These are phyloP conservation scores for Talaromyces pinophilus DNA, from an alignment of 2,329 filamentous ascomycete genomes.

Conservation along the genomic window DNA sequence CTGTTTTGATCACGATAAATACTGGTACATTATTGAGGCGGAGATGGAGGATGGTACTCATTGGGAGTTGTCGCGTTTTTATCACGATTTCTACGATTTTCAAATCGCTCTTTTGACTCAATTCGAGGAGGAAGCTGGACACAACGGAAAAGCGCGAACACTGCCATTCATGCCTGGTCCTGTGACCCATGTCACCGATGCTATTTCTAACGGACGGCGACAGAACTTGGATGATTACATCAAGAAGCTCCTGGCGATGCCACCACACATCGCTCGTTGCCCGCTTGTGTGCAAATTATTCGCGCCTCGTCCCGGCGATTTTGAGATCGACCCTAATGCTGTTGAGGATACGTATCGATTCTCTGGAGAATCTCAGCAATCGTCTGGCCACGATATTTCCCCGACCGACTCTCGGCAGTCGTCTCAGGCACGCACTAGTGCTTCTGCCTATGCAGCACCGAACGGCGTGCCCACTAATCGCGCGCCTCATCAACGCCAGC, in stretches of 20 bases:
- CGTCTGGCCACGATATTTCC: conserved; percentile 63
- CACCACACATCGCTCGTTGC: conserved; percentile 79
- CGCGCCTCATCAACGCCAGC: conserved; percentile 43
- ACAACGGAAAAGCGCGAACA: conserved; percentile 75
- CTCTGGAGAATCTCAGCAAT: conserved; percentile 69
- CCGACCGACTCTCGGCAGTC: conserved; percentile 65
- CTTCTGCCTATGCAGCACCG: conserved; percentile 55
- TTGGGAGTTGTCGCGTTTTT: conserved; percentile 92
- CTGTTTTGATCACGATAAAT: conserved; percentile 95
- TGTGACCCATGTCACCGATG: conserved; percentile 96
- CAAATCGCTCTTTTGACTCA: conserved; percentile 91
- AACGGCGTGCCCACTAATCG: conserved; percentile 40
- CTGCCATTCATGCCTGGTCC: conserved; percentile 97
- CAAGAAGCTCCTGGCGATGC: conserved; percentile 82
- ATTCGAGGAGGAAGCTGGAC: conserved; percentile 90
- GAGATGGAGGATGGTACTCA: conserved; percentile 84
- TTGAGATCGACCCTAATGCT: conserved; percentile 77
- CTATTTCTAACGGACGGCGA: conserved; percentile 88
- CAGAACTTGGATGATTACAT: conserved; percentile 95
- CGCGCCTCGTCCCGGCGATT: conserved; percentile 83
- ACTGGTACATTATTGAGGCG: conserved; percentile 97
- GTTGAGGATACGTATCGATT: conserved; percentile 70
- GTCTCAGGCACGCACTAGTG: conserved; percentile 63
- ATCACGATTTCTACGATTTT: conserved; percentile 98
- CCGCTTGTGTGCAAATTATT: conserved; percentile 88